Base-by-base conservation (phyloP, 2,329 filamentous ascomycete species). In the Rutstroemia sydowiana region DNA sequence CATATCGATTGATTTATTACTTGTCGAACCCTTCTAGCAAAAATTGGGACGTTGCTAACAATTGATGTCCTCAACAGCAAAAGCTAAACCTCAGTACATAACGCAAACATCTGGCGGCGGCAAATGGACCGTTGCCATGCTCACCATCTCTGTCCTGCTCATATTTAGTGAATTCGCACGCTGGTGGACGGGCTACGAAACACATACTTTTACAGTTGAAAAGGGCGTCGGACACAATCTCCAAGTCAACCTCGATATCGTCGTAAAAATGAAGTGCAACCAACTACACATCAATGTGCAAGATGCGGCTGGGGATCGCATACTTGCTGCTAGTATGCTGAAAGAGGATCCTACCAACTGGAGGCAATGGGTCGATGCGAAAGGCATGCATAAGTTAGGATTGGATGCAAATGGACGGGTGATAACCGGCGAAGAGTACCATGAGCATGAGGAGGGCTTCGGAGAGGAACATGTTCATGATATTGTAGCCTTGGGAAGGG, bases 201-300 rank as follows among this genome's bases (percentile, higher is more conserved):
- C 82, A 51, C 92, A 97, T 68, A 88, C 87, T 55, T 98, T 97
- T 70, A 85, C 85, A 55, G 92, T 98, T 52, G 93, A 97, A 70
- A 93, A 95, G 71, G 88, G 88, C 59, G 78, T 98, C 36, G 85
- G 87, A 2, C 89, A 89, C 69, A 78, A 83, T 57, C 79, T 98
- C 68, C 91, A 97, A 70, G 86, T 98, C 71, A 98, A 98, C 73
- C 74, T 98, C 53, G 93, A 98, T 70, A 76, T 95, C n/a, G 88
- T 97, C 5, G 77, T 98, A 45, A 78, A 78, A 48, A 98, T 98
- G 93, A 74, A 77, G 61, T 98, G 93, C 74, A 72, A 77, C 52
- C 85, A 95, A 66, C 72, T 98, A n/a, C 88, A 95, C 71, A 76
- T 98, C 70, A 97, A 98, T 71, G 91, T 98, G 46, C 93, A 97